A percentile compares a stretch with the other conserved stretches of the same genome.
These are phyloP conservation scores for Carex pumila DNA, from an alignment of 176 grass and related monocot species.

Conservation along the genomic window DNA sequence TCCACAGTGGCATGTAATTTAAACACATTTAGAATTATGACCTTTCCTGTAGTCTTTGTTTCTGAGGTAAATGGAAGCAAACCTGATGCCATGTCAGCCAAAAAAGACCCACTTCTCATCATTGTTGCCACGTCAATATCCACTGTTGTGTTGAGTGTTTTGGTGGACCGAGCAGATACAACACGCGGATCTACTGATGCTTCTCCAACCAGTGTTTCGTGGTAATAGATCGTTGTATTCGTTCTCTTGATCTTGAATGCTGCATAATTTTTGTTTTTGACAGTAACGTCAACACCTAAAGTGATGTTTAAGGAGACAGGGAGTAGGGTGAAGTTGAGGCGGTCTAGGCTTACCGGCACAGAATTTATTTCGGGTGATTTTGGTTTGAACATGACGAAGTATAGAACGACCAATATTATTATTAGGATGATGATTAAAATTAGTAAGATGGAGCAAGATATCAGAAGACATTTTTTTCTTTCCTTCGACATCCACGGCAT, in stretches of 20 bases:
- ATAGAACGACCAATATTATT: conserved; percentile 28
- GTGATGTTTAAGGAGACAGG: conserved; percentile 23
- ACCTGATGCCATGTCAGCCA: conserved; percentile 22
- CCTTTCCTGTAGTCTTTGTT: conserved; percentile 15
- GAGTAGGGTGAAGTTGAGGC: conserved; percentile 29
- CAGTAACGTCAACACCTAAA: conserved; percentile 33
- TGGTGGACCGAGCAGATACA: conserved; percentile 21
- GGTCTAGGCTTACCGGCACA: conserved; percentile 23
- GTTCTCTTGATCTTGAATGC: conserved; percentile 34
- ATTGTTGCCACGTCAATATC: conserved; percentile 35
- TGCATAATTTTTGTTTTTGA: conserved; percentile 51
- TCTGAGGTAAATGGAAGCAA: conserved; percentile 10
- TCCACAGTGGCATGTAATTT: background rate
- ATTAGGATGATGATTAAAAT: conserved; percentile 29
- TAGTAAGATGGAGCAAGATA: conserved; percentile 22
- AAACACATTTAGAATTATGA: conserved; percentile 12
- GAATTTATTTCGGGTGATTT: conserved; percentile 34
- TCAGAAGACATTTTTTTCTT: conserved; percentile 2
- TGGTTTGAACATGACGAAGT: conserved; percentile 46
- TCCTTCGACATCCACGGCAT: background rate
- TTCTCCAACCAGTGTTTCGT: conserved; percentile 32
- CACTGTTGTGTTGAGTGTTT: conserved; percentile 13
- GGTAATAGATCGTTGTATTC: conserved; percentile 47
- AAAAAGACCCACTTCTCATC: conserved; percentile 33
- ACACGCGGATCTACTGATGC: conserved; percentile 31